Evolutionary conservation across 2,329 filamentous ascomycete genomes (phyloP), one percentile per base, ranked within the genome.

Genomic region (Penicillium olsonii): DNA sequence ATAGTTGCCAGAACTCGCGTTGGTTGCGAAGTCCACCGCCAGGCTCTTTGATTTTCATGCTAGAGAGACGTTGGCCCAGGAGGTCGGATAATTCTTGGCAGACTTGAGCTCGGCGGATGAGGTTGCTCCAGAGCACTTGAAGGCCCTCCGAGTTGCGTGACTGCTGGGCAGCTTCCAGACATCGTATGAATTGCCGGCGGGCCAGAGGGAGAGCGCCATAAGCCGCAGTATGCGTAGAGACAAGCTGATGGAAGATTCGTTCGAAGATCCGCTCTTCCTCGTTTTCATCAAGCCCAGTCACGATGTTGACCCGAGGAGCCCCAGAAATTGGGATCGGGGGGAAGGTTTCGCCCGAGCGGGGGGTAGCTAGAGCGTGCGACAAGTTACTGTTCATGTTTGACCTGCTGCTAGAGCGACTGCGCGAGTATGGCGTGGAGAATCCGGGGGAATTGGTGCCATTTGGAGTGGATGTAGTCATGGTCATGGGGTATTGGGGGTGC

Each of bases 221-320:
- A 22, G 90, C 85, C 41, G 89, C 77, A 41, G 91, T 87, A 17
- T 87, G 86, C 1, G 90, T 88, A 45, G 80, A 81, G 38, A 86
- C 84, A 19, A 96, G 76, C 38, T 87, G 87, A 27, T 90, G 66
- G 72, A 89, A 95, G 18, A 96, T 90, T 53, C 79, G 83, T 55
- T 95, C 92, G 58, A 96, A 96, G 22, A 85, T 81, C 14, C 82
- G 80, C 60, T 95, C 90, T 55, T 95, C 90, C 56, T 90, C 87
- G 2, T 81, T 81, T 48, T 83, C 80, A 39, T 82, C 80, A 42
- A 85, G 82, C 42, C 90, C 87, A 9, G 75, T 79, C 37, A 83
- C 68, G 7, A 76, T 73, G 39, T 77, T 78, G 37, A 79, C 78
- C 35, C 80, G 76, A 24, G 76, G 74, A 45, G 77, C 68, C 19